Conservation (phyloP, 768 basidiomycete species). For the Antrodiella citrinella region DNA sequence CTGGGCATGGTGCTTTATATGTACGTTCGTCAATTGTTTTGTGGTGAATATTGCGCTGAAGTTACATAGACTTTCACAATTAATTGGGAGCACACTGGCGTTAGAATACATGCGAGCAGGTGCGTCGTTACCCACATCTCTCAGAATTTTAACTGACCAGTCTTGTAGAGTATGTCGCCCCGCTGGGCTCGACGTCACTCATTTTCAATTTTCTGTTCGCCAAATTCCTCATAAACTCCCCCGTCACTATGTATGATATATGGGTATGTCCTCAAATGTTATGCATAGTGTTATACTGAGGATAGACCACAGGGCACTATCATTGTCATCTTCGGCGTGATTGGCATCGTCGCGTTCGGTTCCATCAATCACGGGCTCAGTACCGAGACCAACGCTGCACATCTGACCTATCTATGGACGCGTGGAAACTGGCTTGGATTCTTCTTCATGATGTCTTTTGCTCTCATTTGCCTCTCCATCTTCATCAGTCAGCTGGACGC, state of each 20-base stretch:
- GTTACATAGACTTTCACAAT: slow-evolving; percentile 75
- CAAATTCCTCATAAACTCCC: slow-evolving; percentile 77
- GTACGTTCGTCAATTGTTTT: slow-evolving; percentile 36
- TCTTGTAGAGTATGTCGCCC: slow-evolving; percentile 82
- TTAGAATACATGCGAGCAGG: slow-evolving; percentile 85
- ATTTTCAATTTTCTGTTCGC: slow-evolving; percentile 97
- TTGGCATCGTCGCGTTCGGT: slow-evolving; percentile 84
- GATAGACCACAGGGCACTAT: slow-evolving; percentile 73
- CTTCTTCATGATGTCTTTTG: slow-evolving; percentile 72
- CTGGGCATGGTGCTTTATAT: slow-evolving; percentile 94
- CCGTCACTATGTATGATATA: slow-evolving; percentile 77
- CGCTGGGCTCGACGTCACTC: slow-evolving; percentile 86
- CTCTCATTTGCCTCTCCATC: slow-evolving; percentile 57
- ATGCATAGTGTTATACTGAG: no score
- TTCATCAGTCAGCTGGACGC: slow-evolving; percentile 68
- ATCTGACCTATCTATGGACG: slow-evolving; percentile 79
- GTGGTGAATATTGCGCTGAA: no score
- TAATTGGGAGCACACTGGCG: slow-evolving; percentile 82
- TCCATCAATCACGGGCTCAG: slow-evolving; percentile 77
- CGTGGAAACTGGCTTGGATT: slow-evolving; percentile 86
- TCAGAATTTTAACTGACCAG: background rate
- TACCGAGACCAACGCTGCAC: slow-evolving; percentile 61
- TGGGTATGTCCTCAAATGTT: slow-evolving; percentile 41
- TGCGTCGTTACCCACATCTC: slow-evolving; percentile 20
- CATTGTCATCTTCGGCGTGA: slow-evolving; percentile 74